Conservation (phyloP, 1,139 yeast species). For the Magnusiomyces clavatus region DNA sequence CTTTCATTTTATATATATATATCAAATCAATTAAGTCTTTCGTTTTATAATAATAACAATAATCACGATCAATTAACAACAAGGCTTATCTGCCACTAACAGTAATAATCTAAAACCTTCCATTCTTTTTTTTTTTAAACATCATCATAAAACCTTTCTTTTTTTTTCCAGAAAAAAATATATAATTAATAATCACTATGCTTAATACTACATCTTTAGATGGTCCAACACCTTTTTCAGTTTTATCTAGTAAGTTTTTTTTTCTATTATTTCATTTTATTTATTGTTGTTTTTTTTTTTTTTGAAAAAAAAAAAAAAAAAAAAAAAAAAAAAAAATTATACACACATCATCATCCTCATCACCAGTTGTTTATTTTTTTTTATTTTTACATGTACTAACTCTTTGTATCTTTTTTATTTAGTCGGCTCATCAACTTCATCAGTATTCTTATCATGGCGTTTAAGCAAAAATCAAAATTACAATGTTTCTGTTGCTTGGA, state of each 20-base stretch:
- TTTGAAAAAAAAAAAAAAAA: no score
- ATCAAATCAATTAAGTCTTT: no score
- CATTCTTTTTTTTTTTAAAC: conserved; percentile 1
- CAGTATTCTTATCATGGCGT: conserved; percentile 24
- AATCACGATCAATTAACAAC: no score
- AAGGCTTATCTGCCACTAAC: no score
- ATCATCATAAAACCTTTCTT: background rate
- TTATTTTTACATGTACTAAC: background rate
- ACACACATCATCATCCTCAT: no score
- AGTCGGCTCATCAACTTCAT: conserved; percentile 24
- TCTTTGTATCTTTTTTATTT: background rate
- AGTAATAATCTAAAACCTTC: background rate
- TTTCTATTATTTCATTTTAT: conserved; percentile 1
- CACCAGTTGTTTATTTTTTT: background rate
- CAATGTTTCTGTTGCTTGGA: conserved; percentile 22
- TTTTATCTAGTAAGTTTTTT: background rate
- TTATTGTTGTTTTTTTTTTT: background rate
- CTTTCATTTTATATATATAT: no score
- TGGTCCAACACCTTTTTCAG: no score
- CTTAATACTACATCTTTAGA: no score
- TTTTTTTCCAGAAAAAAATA: background rate
- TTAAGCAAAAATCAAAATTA: conserved; percentile 18
- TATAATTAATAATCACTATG: no score
- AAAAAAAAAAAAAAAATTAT: no score
- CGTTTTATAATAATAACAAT: no score